phyloP scores from a whole-genome alignment of 2,329 filamentous ascomycete species.

The Fusarium sublunatum region DNA sequence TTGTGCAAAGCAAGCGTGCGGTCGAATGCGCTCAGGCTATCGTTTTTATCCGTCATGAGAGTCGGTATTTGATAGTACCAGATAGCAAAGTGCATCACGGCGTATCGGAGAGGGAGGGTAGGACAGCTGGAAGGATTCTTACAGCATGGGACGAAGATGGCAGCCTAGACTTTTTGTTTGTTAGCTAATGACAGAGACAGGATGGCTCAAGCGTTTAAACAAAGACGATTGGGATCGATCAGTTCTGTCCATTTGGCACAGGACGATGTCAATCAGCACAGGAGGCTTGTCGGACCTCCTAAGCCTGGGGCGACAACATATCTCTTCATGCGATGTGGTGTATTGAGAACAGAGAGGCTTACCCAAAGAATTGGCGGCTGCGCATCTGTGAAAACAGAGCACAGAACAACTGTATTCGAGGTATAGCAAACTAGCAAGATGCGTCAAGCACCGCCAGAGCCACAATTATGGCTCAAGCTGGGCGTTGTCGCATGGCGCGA shows the following conservation, averaged over 20 bases:
- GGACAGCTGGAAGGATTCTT: slow-evolving; percentile 21
- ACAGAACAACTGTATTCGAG: slow-evolving; percentile 6
- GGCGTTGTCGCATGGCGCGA: slow-evolving; percentile 8
- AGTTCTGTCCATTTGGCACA: slow-evolving; percentile 67
- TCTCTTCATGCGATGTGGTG: slow-evolving; percentile 55
- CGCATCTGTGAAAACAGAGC: slow-evolving; percentile 1
- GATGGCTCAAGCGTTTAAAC: slow-evolving; percentile 15
- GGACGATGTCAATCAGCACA: slow-evolving; percentile 64
- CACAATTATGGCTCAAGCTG: background rate
- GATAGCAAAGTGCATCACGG: slow-evolving; percentile 54
- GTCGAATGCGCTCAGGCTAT: slow-evolving; percentile 47
- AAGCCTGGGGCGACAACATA: slow-evolving; percentile 63
- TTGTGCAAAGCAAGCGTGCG: slow-evolving; percentile 9
- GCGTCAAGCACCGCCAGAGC: background rate
- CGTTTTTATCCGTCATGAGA: slow-evolving; percentile 53
- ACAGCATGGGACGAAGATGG: slow-evolving; percentile 9
- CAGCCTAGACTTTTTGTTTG: slow-evolving; percentile 30
- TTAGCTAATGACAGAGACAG: slow-evolving; percentile 35
- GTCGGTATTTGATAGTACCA: slow-evolving; percentile 62
- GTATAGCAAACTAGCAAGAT: slow-evolving; percentile 20
- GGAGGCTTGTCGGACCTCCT: slow-evolving; percentile 61
- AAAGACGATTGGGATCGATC: slow-evolving; percentile 48
- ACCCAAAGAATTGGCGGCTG: slow-evolving; percentile 28
- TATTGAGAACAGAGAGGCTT: slow-evolving; percentile 22
- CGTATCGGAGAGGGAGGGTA: slow-evolving; percentile 26